Evolutionary conservation across 2,329 filamentous ascomycete genomes (phyloP).

Genomic region (Cytospora piceae): DNA sequence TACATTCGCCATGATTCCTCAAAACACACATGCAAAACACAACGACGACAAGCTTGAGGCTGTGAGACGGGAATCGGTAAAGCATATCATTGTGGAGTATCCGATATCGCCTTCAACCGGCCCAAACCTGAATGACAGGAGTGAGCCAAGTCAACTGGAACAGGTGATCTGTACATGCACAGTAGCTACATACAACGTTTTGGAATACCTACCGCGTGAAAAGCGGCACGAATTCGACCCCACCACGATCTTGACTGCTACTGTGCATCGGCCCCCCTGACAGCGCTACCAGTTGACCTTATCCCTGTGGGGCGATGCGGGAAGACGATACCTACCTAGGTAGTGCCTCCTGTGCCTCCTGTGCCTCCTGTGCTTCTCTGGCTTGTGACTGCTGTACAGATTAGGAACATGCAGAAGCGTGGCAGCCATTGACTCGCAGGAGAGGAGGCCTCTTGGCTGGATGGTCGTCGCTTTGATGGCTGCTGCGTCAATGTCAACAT

Average conservation of each 20-base stretch:
- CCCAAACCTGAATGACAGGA: not conserved
- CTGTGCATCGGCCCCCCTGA: not conserved
- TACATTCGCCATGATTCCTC: not conserved
- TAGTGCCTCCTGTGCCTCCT: too few species aligned
- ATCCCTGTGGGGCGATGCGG: too few species aligned
- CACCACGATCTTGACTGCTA: slow-evolving; percentile 1
- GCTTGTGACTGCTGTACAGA: not conserved
- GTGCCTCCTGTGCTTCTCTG: too few species aligned
- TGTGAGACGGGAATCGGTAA: not conserved
- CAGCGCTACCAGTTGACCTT: too few species aligned
- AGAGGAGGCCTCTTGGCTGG: not conserved
- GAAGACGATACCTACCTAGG: not conserved
- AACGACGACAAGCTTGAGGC: not conserved
- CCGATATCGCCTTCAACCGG: not conserved
- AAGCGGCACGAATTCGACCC: not conserved
- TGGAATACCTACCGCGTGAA: not conserved
- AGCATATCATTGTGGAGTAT: not conserved
- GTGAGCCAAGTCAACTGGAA: not conserved
- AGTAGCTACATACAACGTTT: not conserved
- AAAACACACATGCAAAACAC: not conserved
- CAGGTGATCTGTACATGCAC: not conserved
- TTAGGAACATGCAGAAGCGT: not conserved
- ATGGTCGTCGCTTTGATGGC: not conserved
- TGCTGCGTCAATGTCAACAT: not conserved
- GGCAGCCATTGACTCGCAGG: slow-evolving; percentile 16